Conservation (phyloP, 2,329 filamentous ascomycete species). For the Ramularia endophylla region DNA sequence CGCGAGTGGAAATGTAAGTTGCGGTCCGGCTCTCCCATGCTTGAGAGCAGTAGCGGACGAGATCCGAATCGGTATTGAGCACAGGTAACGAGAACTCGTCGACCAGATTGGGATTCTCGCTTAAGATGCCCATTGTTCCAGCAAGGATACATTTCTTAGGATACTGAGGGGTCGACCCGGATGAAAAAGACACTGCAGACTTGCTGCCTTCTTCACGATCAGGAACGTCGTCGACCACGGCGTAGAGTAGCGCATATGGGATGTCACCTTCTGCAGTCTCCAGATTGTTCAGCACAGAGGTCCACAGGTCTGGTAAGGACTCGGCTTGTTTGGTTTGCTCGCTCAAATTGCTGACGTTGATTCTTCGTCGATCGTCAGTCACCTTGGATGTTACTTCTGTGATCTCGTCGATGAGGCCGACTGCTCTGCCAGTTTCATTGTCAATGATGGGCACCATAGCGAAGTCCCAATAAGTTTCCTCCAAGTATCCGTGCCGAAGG, state of each 20-base stretch:
- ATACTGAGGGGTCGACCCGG: constrained; percentile 5
- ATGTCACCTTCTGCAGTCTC: constrained; percentile 17
- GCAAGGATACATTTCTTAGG: constrained; percentile 20
- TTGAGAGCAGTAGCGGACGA: constrained; percentile 26
- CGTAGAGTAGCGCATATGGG: constrained; percentile 24
- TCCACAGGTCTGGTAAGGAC: constrained; percentile 22
- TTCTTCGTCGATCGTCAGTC: constrained; percentile 19
- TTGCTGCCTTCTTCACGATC: constrained; percentile 6
- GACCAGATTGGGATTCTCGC: constrained; percentile 21
- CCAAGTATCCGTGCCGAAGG: constrained; percentile 22
- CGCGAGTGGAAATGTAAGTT: constrained; percentile 26
- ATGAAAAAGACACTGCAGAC: constrained; percentile 6
- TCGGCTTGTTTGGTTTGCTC: constrained; percentile 11
- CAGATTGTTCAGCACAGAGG: constrained; percentile 16
- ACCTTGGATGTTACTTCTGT: constrained; percentile 21
- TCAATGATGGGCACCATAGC: constrained; percentile 25
- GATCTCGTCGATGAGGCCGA: constrained; percentile 24
- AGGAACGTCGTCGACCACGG: constrained; percentile 15
- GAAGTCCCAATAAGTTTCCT: constrained; percentile 28
- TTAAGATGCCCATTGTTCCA: constrained; percentile 24
- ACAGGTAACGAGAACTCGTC: constrained; percentile 17
- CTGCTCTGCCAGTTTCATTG: constrained; percentile 9
- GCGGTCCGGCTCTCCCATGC: constrained; percentile 27
- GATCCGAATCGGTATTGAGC: constrained; percentile 5
- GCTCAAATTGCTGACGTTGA: constrained; percentile 14